Base-by-base conservation (phyloP, 1,139 yeast species). In the Kodamaea sp. region DNA sequence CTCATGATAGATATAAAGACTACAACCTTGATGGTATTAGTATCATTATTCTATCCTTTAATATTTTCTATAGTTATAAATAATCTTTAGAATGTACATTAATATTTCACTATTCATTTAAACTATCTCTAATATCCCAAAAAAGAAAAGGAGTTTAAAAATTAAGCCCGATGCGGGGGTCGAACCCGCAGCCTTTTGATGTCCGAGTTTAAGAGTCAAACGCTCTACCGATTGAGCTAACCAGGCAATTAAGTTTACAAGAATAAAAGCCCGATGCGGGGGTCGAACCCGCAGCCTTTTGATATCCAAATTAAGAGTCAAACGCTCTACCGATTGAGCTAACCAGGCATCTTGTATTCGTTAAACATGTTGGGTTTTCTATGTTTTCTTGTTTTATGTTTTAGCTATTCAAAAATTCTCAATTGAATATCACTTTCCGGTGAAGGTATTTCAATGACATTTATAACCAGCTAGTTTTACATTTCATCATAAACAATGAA, bases 171-270 rank as follows among this genome's bases (percentile, higher is more conserved):
- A 67, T 65, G 70, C 73, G 72, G 73, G 72, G 71, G 65, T 67
- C 73, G 72, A 67, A 67, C 73, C 72, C 72, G 73, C 70, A 65
- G 62, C 73, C 72, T 67, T 67, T 65, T 63, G 71, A 66, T 62
- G 35, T 42, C 49, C 20, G 34, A 32, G 2, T 9, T 26, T 55
- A 55, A 55, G 60, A 55, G 60, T 55, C 60, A 54, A 55, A 55
- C 51, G 60, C 60, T 55, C 60, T 55, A 55, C 60, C 60, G 60
- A 55, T 55, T 55, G 60, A 55, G 60, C 60, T 55, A 55, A 54
- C 60, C 60, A 54, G 60, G 60, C 60, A 15, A 15, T 3, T 15
- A 15, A 15, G 4, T 15, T 15, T 15, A 15, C 20, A 15, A 15
- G 5, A 40, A 36, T 28, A 2, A 8, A 35, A 65, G 69, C 71